Percentiles rank a stretch among this genome's conserved stretches.
Evolutionary conservation across 2,329 filamentous ascomycete species (phyloP).

Genomic region (Fonsecaea nubica): DNA sequence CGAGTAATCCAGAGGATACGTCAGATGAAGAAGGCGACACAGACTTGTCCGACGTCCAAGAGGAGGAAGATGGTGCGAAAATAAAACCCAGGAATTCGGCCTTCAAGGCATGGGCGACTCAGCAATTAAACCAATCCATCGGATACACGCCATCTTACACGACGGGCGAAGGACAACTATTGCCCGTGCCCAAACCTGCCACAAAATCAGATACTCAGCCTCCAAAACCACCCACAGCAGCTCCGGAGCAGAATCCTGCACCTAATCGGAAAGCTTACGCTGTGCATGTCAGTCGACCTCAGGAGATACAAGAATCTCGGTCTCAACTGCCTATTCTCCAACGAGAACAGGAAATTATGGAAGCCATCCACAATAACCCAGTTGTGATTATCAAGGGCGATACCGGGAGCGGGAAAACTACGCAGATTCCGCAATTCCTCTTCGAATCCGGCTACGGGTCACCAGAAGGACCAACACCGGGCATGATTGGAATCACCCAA

Average conservation of each 20-base stretch:
- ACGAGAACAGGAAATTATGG: constrained; percentile 97
- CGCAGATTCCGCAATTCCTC: constrained; percentile 94
- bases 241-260: neutral
- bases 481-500: constrained; percentile 94
- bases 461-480: constrained; percentile 76
- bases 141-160: constrained; percentile 63
- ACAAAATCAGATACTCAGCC: constrained; percentile 15
- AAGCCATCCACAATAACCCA: constrained; percentile 90
- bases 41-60: constrained; percentile 41
- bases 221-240: constrained; percentile 3
- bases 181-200: constrained; percentile 35
- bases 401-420: constrained; percentile 97
- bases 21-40: constrained; percentile 42
- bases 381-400: constrained; percentile 91
- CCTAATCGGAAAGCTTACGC: constrained; percentile 71
- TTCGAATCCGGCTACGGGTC: constrained; percentile 92
- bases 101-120: constrained; percentile 92
- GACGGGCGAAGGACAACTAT: constrained; percentile 48
- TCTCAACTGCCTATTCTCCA: constrained; percentile 86
- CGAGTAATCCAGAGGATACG: constrained; percentile 42
- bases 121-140: constrained; percentile 82
- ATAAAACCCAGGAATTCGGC: constrained; percentile 63
- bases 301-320: constrained; percentile 78
- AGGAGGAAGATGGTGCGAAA: constrained; percentile 44
- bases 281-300: constrained; percentile 71